Percentiles rank a stretch among this genome's conserved stretches.
Conservation (phyloP, 2,329 filamentous ascomycete species). For the Spiromastix sp. region DNA sequence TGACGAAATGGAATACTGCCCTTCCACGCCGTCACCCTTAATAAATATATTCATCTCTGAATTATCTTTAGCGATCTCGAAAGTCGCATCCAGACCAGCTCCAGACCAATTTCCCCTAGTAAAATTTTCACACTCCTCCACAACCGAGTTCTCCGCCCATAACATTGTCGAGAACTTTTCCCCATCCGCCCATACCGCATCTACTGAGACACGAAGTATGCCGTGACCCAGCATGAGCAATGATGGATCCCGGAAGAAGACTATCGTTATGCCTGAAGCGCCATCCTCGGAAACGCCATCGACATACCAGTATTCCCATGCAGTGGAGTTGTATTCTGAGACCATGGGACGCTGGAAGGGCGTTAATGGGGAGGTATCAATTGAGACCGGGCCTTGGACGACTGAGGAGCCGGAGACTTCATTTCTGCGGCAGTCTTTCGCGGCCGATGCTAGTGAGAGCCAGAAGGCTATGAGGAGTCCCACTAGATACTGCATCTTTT, state of each 20-base stretch:
- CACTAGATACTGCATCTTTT: no score
- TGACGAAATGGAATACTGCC: neutral
- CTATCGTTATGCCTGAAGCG: neutral
- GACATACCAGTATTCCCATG: neutral
- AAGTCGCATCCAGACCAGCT: neutral
- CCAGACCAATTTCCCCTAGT: neutral
- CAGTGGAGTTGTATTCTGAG: neutral
- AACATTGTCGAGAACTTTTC: neutral
- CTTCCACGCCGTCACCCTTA: neutral
- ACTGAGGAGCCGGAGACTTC: neutral
- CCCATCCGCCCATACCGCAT: neutral
- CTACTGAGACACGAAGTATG: neutral
- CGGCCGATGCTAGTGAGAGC: neutral
- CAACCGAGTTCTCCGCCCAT: neutral
- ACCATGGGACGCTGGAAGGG: neutral
- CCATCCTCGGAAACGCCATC: neutral
- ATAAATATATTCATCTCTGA: neutral
- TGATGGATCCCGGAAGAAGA: neutral
- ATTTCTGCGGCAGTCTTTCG: neutral
- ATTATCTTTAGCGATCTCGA: neutral
- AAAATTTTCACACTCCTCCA: neutral
- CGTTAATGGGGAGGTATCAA: neutral
- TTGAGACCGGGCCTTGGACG: neutral
- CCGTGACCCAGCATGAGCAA: neutral
- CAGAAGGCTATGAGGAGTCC: neutral